Evolutionary conservation across 257 asterid species (phyloP).

Genomic region (Cynanchum wilfordii): DNA sequence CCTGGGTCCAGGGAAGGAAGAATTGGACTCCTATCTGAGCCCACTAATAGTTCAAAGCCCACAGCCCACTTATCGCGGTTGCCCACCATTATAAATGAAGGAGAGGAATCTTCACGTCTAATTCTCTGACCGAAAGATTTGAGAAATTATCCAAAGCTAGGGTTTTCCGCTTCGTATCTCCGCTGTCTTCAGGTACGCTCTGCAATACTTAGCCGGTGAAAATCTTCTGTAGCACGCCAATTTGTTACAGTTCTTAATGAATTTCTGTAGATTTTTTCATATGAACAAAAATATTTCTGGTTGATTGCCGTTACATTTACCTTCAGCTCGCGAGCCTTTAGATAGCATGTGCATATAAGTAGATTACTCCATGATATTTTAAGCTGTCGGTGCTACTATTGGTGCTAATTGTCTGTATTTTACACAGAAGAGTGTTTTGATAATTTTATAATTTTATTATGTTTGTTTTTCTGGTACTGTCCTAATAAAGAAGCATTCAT

Average conservation of each 20-base stretch:
- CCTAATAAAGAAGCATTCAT: background rate
- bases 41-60: background rate
- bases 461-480: background rate
- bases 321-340: too few relatives aligned
- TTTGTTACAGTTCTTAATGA: background rate
- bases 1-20: background rate
- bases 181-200: conserved; percentile 19
- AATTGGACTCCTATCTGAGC: background rate
- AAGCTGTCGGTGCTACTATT: background rate
- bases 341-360: background rate
- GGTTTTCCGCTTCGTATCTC: conserved; percentile 17
- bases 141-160: conserved; percentile 17
- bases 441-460: background rate
- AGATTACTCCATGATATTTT: background rate
- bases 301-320: too few relatives aligned
- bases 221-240: background rate
- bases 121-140: background rate
- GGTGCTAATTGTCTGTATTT: background rate
- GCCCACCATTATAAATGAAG: background rate
- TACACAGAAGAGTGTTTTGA: background rate
- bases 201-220: background rate
- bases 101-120: background rate
- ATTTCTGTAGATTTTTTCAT: background rate
- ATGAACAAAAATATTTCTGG: background rate
- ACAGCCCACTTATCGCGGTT: background rate